Conservation (phyloP, 2,329 filamentous ascomycete species). For the Fusarium albidum region DNA sequence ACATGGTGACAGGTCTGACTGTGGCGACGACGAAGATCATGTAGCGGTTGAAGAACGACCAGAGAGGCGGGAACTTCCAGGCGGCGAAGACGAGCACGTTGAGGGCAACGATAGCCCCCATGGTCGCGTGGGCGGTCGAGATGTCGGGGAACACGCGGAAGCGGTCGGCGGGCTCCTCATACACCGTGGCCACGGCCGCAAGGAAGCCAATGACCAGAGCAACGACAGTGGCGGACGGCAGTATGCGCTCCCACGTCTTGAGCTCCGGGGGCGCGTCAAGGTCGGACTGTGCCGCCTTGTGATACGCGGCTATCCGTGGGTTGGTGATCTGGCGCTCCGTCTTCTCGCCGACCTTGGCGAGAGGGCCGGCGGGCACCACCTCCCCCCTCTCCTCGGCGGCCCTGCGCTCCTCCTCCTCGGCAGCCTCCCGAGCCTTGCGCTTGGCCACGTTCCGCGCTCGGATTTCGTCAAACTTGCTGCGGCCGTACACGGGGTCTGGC, state of each 20-base stretch:
- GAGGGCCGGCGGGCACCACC: constrained; percentile 47
- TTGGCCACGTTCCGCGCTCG: constrained; percentile 61
- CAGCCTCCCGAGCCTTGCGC: constrained; percentile 56
- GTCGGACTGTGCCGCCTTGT: constrained; percentile 57
- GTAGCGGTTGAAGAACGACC: constrained; percentile 72
- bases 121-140: constrained; percentile 69
- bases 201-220: constrained; percentile 54
- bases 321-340: constrained; percentile 50
- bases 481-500: constrained; percentile 63
- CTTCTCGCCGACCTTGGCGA: constrained; percentile 49
- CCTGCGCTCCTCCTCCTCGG: constrained; percentile 52
- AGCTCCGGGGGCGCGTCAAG: constrained; percentile 62
- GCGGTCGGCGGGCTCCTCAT: constrained; percentile 60
- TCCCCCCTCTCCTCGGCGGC: constrained; percentile 52
- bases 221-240: constrained; percentile 61
- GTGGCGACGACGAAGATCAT: constrained; percentile 71
- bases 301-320: constrained; percentile 49
- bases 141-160: constrained; percentile 67
- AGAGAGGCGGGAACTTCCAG: constrained; percentile 72
- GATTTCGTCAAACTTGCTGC: constrained; percentile 64
- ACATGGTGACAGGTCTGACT: constrained; percentile 66
- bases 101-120: constrained; percentile 66
- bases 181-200: constrained; percentile 55
- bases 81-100: constrained; percentile 65
- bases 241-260: constrained; percentile 59